phyloP scores from a whole-genome alignment of 2,329 filamentous ascomycete species.

The Elsinoe perseae region DNA sequence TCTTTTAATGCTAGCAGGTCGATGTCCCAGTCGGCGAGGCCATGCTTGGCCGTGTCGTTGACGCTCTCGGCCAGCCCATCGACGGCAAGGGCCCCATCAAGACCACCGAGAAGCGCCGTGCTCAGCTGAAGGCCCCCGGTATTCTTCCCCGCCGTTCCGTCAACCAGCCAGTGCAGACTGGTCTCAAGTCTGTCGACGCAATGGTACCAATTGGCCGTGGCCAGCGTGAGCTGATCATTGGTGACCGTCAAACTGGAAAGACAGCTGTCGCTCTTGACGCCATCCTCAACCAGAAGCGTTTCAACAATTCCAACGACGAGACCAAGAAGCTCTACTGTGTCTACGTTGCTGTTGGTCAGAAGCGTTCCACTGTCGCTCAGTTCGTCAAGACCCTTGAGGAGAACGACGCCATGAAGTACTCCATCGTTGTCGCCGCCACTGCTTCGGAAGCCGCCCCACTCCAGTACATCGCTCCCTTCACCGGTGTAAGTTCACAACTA shows the following conservation, averaged over 20 bases:
- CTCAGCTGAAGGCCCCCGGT: constrained; percentile 97
- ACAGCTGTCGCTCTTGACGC: constrained; percentile 96
- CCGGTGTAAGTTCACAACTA: constrained; percentile 41
- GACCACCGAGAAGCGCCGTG: constrained; percentile 84
- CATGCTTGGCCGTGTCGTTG: constrained; percentile 95
- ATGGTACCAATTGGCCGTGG: constrained; percentile 99
- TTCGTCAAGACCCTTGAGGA: constrained; percentile 99
- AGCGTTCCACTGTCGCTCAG: constrained; percentile 98
- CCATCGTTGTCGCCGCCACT: constrained; percentile 85
- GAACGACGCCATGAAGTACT: constrained; percentile 99
- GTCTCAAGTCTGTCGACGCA: constrained; percentile 97
- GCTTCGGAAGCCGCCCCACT: constrained; percentile 93
- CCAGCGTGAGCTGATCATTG: constrained; percentile 99
- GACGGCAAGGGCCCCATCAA: constrained; percentile 98
- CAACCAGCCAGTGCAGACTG: constrained; percentile 98
- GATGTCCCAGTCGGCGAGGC: constrained; percentile 90
- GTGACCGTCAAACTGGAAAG: constrained; percentile 99
- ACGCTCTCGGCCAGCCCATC: constrained; percentile 98
- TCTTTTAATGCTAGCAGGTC: constrained; percentile 51
- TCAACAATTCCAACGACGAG: constrained; percentile 85
- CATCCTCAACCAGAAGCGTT: constrained; percentile 99
- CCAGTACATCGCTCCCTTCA: constrained; percentile 92
- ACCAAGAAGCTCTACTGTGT: constrained; percentile 98
- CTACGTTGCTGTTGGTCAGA: constrained; percentile 98
- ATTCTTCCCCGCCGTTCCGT: constrained; percentile 96